Conservation (phyloP, 371 early-diverging fungal species). For the Rhizomucor miehei region DNA sequence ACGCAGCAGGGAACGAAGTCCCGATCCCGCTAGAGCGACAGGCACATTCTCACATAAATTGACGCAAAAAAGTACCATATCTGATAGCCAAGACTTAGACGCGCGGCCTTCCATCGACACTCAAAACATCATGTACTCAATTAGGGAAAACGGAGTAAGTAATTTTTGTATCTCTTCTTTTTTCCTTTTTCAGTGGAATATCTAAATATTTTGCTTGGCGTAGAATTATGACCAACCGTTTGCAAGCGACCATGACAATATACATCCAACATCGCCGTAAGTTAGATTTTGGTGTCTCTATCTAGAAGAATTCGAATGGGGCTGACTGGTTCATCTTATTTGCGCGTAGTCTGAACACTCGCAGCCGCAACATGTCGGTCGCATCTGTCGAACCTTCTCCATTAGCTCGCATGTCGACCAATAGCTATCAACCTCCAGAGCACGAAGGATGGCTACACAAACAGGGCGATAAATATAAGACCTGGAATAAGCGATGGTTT, state of each 20-base stretch:
- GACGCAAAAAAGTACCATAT: constrained; percentile 3
- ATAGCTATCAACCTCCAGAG: constrained; percentile 45
- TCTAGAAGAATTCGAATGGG: too few species aligned
- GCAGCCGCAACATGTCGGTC: constrained; percentile 13
- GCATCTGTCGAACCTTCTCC: constrained; percentile 27
- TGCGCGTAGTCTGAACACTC: background rate
- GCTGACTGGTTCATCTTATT: too few species aligned
- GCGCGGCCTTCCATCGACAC: too few species aligned
- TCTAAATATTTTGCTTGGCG: too few species aligned
- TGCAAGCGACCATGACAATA: too few species aligned
- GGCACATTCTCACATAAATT: background rate
- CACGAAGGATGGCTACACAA: constrained; percentile 68
- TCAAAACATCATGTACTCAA: too few species aligned
- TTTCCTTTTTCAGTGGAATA: too few species aligned
- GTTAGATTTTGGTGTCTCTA: too few species aligned
- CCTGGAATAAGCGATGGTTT: constrained; percentile 72
- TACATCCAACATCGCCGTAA: too few species aligned
- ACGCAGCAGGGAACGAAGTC: constrained; percentile 9
- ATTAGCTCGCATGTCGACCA: constrained; percentile 11
- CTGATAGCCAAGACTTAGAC: background rate
- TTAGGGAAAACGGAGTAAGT: too few species aligned
- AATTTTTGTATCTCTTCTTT: too few species aligned
- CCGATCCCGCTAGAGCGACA: background rate
- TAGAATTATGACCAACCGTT: too few species aligned
- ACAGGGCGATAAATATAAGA: constrained; percentile 61